These are phyloP conservation scores for Zygoascus meyerae DNA, from an alignment of 1,139 yeast genomes.

Conservation along the genomic window DNA sequence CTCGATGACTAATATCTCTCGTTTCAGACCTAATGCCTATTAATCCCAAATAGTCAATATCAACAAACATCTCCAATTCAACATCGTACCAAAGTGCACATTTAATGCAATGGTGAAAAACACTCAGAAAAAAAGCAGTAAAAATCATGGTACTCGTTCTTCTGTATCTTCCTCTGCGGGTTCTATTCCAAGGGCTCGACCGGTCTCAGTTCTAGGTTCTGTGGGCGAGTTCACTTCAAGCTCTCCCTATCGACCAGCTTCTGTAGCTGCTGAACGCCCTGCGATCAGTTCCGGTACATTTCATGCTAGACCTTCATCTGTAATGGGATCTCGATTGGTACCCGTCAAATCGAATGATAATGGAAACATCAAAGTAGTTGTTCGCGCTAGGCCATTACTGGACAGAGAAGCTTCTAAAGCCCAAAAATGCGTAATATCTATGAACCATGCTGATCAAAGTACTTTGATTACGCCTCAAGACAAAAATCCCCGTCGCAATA, in stretches of 20 bases:
- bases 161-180: background rate
- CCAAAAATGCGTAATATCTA: slow-evolving; percentile 24
- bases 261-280: background rate
- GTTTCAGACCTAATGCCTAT: no score
- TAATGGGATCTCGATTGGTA: background rate
- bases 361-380: slow-evolving; percentile 38
- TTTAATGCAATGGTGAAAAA: no score
- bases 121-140: no score
- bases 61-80: background rate
- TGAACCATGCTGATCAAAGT: slow-evolving; percentile 23
- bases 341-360: background rate
- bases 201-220: slow-evolving; percentile 7
- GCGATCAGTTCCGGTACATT: background rate
- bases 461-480: slow-evolving; percentile 23
- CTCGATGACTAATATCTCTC: no score
- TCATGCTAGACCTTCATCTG: background rate
- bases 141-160: background rate
- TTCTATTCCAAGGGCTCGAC: slow-evolving; percentile 2
- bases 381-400: slow-evolving; percentile 35
- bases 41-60: slow-evolving; percentile 1
- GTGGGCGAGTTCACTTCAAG: slow-evolving; percentile 4
- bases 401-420: slow-evolving; percentile 26
- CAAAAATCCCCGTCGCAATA: slow-evolving; percentile 17
- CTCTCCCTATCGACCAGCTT: background rate
- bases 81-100: no score